Evolutionary conservation across 1,284 basidiomycete species (phyloP), one percentile per base, ranked within the genome.

Genomic region (Ganoderma sinense): DNA sequence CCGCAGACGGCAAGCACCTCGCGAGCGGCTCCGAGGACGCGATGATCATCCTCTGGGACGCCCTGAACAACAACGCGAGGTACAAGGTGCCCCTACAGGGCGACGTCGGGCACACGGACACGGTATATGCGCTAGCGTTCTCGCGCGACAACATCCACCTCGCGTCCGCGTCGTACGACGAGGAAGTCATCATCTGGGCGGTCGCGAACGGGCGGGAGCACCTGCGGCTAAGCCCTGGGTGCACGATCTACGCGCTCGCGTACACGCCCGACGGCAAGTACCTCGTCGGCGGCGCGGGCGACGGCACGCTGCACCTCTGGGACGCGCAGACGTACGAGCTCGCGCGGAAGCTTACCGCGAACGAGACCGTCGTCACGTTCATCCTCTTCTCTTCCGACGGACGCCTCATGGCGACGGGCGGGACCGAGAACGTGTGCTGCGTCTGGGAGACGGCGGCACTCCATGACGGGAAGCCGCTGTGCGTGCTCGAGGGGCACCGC

Each of bases 241-340:
- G 39, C 20, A 39, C 65, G 14, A 67, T 77, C 13, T 73, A 69
- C 53, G 64, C 69, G 11, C 70, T 77, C 61, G 74, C 71, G 4
- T 78, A 62, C 64, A 76, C 78, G 3, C 75, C 77, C 4, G 75
- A 79, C 65, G 76, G 74, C 6, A 48, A 39, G 26, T 59, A 65
- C 18, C 65, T 79, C n/a, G 71, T 73, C 10, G 75, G 76, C 8
- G 78, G 71, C 4, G 74, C 74, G 0, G 61, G 63, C 43, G 74
- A 78, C 64, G 73, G 72, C n/a, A 72, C 71, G 14, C 62, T 78
- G 41, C 58, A 71, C 29, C 64, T 76, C 2, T 80, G 77, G 77
- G 65, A 77, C 55, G 53, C 71, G 11, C 65, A 60, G 16, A 70
- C 72, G 23, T 72, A 71, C 40, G 53, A 31, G 43, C 33, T 20